These are phyloP conservation scores for Globisporangium polare DNA, from an alignment of 352 stramenopile genomes.

Conservation along the genomic window DNA sequence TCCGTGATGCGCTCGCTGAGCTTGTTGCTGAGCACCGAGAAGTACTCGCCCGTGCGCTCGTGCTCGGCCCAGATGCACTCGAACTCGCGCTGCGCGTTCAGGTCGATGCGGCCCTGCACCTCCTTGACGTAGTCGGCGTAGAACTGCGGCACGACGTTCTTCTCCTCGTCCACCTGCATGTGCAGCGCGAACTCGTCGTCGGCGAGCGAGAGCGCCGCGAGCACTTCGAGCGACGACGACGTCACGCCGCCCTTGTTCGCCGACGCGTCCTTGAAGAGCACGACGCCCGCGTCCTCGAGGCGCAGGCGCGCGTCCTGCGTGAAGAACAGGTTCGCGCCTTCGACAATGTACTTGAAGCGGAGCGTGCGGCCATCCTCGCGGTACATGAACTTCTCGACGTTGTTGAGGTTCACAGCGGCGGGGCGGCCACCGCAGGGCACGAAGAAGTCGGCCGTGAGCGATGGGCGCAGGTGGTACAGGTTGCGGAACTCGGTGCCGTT, in stretches of 20 bases:
- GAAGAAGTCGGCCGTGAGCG: constrained; percentile 95
- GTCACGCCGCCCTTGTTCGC: constrained; percentile 86
- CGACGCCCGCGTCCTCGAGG: constrained; percentile 93
- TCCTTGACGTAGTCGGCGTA: constrained; percentile 79
- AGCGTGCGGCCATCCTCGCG: constrained; percentile 66
- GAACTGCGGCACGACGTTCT: constrained; percentile 53
- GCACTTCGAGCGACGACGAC: constrained; percentile 73
- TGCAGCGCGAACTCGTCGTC: constrained; percentile 78
- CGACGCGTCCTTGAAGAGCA: constrained; percentile 97
- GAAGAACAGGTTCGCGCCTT: constrained; percentile 97
- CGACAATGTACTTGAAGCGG: constrained; percentile 94
- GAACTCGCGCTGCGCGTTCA: constrained; percentile 77
- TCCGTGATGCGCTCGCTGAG: constrained; percentile 80
- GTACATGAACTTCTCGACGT: constrained; percentile 90
- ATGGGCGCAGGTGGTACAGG: constrained; percentile 93
- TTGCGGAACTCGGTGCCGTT: constrained; percentile 96
- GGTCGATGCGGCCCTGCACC: constrained; percentile 74
- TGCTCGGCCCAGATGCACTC: constrained; percentile 85
- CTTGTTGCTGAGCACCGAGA: constrained; percentile 70
- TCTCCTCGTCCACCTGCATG: constrained; percentile 72
- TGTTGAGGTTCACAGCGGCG: constrained; percentile 94
- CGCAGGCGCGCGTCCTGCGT: constrained; percentile 92
- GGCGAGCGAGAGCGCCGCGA: constrained; percentile 66
- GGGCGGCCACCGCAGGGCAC: constrained; percentile 95
- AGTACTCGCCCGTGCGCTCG: constrained; percentile 62